Base-by-base conservation (phyloP, 768 basidiomycete species). In the Tremella fuciformis region DNA sequence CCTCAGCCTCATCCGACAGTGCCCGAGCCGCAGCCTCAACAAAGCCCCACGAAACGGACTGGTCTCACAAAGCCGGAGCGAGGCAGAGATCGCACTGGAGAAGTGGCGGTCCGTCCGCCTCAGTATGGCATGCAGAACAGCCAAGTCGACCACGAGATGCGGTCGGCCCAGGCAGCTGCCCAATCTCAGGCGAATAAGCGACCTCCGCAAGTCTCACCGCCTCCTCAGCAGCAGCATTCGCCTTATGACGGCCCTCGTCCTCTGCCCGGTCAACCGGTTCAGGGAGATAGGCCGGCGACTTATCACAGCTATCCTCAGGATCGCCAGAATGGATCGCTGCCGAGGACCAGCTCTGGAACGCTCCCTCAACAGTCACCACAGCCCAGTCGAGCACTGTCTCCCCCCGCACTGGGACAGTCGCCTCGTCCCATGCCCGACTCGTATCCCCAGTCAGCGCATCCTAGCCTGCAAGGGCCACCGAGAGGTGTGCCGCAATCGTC, bases 51-150 rank as follows among this genome's bases (percentile, higher is more conserved):
- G 29, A 75, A 77, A 57, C 80, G 80, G 38, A 65, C 77, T 38
- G 78, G 82, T 64, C 74, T 77, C 74, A 84, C 83, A 15, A 81
- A 81, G 69, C 80, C 78, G 50, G 80, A 81, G 53, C 81, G 82
- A 57, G 84, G 85, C 24, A 80, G 93, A 67, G 89, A 89, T 75
- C 83, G 91, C 29, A 81, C 84, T 46, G 89, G 88, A 8, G 93
- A 96, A 78, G 90, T 85, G 79, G 86, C 91, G 8, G 83, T 97
- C 54, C 85, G 86, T 62, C 85, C 88, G 3, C 90, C 93, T 39
- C 88, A 90, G 68, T 97, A 94, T 73, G 93, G 94, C 70, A 86
- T 89, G 84, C 93, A 97, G 74, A 88, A 91, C 75, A 85, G 88
- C 21, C 88, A 86, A 50, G 91, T 97, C 83, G 89, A 92, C 75